Evolutionary conservation across 2,329 filamentous ascomycete species (phyloP), one percentile per base, ranked within the genome.

Genomic region (Aspergillus sp.): DNA sequence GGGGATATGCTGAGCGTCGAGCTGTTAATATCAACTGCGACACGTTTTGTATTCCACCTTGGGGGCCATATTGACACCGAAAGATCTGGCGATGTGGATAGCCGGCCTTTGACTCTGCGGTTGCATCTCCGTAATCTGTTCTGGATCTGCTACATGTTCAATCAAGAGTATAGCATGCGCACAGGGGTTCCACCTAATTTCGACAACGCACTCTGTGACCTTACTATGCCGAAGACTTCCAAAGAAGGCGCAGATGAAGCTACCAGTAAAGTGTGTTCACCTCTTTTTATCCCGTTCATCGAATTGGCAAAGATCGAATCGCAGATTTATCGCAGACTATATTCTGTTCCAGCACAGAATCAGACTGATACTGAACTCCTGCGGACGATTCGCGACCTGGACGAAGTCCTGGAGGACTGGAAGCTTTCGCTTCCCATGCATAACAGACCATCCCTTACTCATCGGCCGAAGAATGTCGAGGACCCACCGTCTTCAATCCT

Each of bases 11-110:
- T 47, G 11, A 45, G 42, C 16, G 8, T 47, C 13, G 43, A 51
- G 10, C 19, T 51, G 13, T 10, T 51, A 3, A 30, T 47, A 16
- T 26, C 49, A 8, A 17, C 43, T 1, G 49, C 52, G n/a, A 46
- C 40, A 4, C 52, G 54, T 19, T 55, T 54, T 43, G 33, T 50
- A 20, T 52, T 47, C n/a, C 52, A 57, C 11, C 49, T 57, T 7
- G 45, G 51, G n/a, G 54, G 54, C 7, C 38, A 55, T 30, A 46
- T 55, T 11, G 6, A 30, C 26, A 7, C 26, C 3, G 26, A 30
- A 13, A 30, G 17, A 2, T 32, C 52, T 16, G 38, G 16, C 2
- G 26, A 43, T 22, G 16, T 32, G 3, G 19, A 52, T 20, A 19
- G 26, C 11, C 33, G 26, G 6, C 35, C 36, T 2, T 36, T 50